Evolutionary conservation across 768 basidiomycete species (phyloP), one percentile per base, ranked within the genome.

Genomic region (Rhodotorula sphaerocarpa): DNA sequence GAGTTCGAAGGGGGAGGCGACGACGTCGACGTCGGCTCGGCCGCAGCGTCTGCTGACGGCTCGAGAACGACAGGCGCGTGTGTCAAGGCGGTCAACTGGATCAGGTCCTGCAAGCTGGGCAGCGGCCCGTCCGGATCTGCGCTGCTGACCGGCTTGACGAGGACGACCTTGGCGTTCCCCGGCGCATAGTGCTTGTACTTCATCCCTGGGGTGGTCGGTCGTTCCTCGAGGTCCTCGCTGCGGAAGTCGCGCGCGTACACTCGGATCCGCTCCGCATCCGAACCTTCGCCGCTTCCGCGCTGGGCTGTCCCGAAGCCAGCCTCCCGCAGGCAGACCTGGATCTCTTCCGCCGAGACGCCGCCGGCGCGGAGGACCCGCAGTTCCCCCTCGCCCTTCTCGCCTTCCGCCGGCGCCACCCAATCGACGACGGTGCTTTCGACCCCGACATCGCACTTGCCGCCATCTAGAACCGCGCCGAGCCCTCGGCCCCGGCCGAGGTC

Each of bases 111-210:
- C 36, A 65, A 23, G 25, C 58, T 59, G 50, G 63, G 63, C 12
- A 59, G 31, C 11, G 59, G 50, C 6, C 27, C 18, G 42, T 41
- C 51, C 18, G 27, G 18, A 18, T 27, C 34, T 3, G 25, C 30
- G 18, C n/a, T 6, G 6, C 16, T 5, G 42, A 79, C 43, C 90
- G 77, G 50, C 9, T 25, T 34, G 5, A 69, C 67, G 10, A 97
- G 81, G 27, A 82, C 82, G 34, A 96, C 88, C 3, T 90, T 90
- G 7, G 91, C 84, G 2, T 85, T 59, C 10, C 48, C 78, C 3
- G 95, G 95, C 28, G 92, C 87, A 74, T 99, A 99, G 76, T 99
- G 95, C 54, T 86, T 83, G 75, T 99, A 99, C 77, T 99, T 99
- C 92, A 96, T 95, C 36, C 95, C 95, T 3, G 95, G 95, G 0